Conservation (phyloP, 108 stramenopile genomes). For the Skeletonema grethae region DNA sequence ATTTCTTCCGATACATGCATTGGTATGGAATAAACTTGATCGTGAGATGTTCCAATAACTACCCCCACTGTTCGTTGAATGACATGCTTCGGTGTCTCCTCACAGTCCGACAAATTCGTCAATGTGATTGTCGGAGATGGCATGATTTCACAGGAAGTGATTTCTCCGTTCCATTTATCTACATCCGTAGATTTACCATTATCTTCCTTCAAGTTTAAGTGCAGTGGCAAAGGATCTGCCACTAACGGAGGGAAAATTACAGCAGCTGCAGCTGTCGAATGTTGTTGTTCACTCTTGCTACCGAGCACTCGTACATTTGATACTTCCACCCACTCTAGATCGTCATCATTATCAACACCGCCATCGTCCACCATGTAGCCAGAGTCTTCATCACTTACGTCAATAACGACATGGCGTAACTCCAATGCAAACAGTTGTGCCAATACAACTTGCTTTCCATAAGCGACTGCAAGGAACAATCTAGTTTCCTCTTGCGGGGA, state of each 20-base stretch:
- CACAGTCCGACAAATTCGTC: not conserved
- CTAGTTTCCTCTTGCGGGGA: slow-evolving; percentile 11
- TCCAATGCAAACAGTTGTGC: slow-evolving; percentile 45
- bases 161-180: not conserved
- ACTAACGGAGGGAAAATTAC: slow-evolving; percentile 32
- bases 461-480: slow-evolving; percentile 38
- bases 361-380: not conserved
- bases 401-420: slow-evolving; percentile 12
- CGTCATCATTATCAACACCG: not conserved
- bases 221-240: slow-evolving; percentile 14
- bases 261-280: not conserved
- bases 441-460: slow-evolving; percentile 19
- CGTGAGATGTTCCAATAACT: slow-evolving; percentile 29
- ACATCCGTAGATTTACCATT: not conserved
- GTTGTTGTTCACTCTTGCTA: not conserved
- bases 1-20: slow-evolving; percentile 21
- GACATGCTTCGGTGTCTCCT: not conserved
- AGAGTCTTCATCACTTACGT: slow-evolving; percentile 5
- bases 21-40: slow-evolving; percentile 31
- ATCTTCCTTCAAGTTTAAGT: not conserved
- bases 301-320: slow-evolving; percentile 12
- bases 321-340: slow-evolving; percentile 46
- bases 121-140: slow-evolving; percentile 30
- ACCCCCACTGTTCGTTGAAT: slow-evolving; percentile 25
- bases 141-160: slow-evolving; percentile 41